A percentile compares a stretch with the other conserved stretches of the same genome.
Evolutionary conservation across 2,329 filamentous ascomycete genomes (phyloP).

Genomic region (Epichloe uncinata): DNA sequence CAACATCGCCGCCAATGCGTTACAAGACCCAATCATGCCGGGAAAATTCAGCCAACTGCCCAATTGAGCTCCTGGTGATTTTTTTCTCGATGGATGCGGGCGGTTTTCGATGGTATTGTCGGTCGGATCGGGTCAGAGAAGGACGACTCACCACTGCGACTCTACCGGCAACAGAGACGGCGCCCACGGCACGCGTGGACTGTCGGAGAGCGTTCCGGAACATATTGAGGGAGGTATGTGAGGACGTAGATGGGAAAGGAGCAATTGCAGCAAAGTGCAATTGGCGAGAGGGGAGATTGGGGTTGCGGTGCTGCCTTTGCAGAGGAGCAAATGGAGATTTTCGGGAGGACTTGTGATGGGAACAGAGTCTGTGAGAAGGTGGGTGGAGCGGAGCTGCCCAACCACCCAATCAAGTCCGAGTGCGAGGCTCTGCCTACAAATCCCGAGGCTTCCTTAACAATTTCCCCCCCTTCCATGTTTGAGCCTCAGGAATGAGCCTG

Average conservation of each 20-base stretch:
- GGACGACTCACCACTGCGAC: slow-evolving; percentile 79
- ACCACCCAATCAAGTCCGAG: slow-evolving; percentile 20
- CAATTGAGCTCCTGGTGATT: slow-evolving; percentile 23
- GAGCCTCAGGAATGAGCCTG: slow-evolving; percentile 7
- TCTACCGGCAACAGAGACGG: slow-evolving; percentile 83
- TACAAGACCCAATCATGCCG: background rate
- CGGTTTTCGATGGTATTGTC: slow-evolving; percentile 31
- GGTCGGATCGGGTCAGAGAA: slow-evolving; percentile 25
- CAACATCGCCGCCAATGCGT: slow-evolving; percentile 7
- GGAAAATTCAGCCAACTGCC: slow-evolving; percentile 7
- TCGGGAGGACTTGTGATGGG: slow-evolving; percentile 26
- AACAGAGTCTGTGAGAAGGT: slow-evolving; percentile 30
- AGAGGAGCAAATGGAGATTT: slow-evolving; percentile 32
- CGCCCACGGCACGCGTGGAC: slow-evolving; percentile 88
- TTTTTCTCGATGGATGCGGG: slow-evolving; percentile 19
- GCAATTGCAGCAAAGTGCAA: slow-evolving; percentile 52
- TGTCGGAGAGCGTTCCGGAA: slow-evolving; percentile 97
- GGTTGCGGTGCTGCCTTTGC: slow-evolving; percentile 34
- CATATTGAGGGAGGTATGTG: slow-evolving; percentile 53
- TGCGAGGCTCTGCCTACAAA: slow-evolving; percentile 27
- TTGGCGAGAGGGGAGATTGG: slow-evolving; percentile 49
- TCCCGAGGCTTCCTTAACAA: slow-evolving; percentile 26
- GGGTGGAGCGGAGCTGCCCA: slow-evolving; percentile 23
- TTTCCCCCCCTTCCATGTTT: slow-evolving; percentile 17
- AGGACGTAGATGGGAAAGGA: slow-evolving; percentile 37